Evolutionary conservation across 1,284 basidiomycete species (phyloP).

Genomic region (Chiua sp.): DNA sequence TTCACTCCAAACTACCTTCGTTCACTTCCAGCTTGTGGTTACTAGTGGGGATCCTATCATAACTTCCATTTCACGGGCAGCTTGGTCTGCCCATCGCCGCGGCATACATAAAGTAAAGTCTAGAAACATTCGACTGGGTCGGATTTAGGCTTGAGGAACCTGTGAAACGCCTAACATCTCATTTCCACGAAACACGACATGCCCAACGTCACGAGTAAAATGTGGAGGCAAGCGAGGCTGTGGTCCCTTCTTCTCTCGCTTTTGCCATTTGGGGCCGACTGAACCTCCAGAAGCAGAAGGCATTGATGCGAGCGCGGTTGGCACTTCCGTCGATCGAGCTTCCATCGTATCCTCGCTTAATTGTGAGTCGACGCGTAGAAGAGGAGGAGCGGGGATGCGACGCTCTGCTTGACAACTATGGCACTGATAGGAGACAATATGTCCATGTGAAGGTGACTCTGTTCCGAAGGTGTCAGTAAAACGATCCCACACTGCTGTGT

Average conservation of each 20-base stretch:
- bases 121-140: neutral
- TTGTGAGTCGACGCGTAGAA: constrained; percentile 15
- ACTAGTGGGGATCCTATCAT: neutral
- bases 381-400: constrained; percentile 67
- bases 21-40: neutral
- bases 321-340: neutral
- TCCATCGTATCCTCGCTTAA: neutral
- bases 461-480: constrained; percentile 7
- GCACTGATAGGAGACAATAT: constrained; percentile 63
- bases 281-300: neutral
- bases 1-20: neutral
- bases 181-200: constrained; percentile 66
- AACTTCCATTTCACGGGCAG: constrained; percentile 4
- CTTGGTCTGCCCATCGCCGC: neutral
- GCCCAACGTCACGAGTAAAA: constrained; percentile 63
- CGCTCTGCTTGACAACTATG: constrained; percentile 54
- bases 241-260: constrained; percentile 23
- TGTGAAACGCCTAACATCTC: constrained; percentile 39
- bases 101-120: too few relatives aligned
- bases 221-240: constrained; percentile 52
- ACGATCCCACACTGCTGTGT: too few relatives aligned
- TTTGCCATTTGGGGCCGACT: constrained; percentile 5
- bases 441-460: constrained; percentile 59
- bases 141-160: neutral
- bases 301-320: neutral